phyloP scores from a whole-genome alignment of 108 stramenopile genomes.

The Schizochytrium sp. region DNA sequence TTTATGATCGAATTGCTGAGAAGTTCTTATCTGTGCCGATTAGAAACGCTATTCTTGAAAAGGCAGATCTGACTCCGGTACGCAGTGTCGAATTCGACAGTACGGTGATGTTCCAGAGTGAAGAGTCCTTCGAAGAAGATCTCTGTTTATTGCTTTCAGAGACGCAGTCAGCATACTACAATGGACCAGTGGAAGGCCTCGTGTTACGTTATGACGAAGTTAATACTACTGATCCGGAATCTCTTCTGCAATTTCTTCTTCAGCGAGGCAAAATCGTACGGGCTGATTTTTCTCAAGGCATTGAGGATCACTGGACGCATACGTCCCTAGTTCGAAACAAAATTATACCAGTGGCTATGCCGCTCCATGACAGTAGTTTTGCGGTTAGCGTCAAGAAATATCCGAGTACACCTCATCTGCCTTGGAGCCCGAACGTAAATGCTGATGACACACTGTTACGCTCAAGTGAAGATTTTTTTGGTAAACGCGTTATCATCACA shows the following conservation, averaged over 20 bases:
- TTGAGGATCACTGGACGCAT: conserved; percentile 67
- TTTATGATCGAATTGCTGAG: conserved; percentile 69
- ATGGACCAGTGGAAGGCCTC: conserved; percentile 70
- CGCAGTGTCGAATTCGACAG: conserved; percentile 18
- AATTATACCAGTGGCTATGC: not conserved
- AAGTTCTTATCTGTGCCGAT: conserved; percentile 51
- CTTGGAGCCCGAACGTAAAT: conserved; percentile 25
- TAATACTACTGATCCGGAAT: conserved; percentile 59
- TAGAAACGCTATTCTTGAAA: conserved; percentile 30
- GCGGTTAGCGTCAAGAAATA: not conserved
- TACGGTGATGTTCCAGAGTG: not conserved
- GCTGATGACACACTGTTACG: not conserved
- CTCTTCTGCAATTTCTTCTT: not conserved
- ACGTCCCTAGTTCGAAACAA: conserved; percentile 36
- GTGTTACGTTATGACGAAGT: conserved; percentile 70
- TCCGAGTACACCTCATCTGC: conserved; percentile 43
- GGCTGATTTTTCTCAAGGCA: conserved; percentile 68
- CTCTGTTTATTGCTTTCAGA: conserved; percentile 49
- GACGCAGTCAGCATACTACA: conserved; percentile 65
- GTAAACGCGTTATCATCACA: conserved; percentile 46
- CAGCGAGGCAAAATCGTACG: conserved; percentile 68
- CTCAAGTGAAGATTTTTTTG: not conserved
- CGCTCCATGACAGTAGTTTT: not conserved
- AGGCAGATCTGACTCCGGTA: conserved; percentile 61
- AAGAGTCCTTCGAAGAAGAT: not conserved